Conservation (phyloP, 257 asterid species). For the Gentiana macrophylla region DNA sequence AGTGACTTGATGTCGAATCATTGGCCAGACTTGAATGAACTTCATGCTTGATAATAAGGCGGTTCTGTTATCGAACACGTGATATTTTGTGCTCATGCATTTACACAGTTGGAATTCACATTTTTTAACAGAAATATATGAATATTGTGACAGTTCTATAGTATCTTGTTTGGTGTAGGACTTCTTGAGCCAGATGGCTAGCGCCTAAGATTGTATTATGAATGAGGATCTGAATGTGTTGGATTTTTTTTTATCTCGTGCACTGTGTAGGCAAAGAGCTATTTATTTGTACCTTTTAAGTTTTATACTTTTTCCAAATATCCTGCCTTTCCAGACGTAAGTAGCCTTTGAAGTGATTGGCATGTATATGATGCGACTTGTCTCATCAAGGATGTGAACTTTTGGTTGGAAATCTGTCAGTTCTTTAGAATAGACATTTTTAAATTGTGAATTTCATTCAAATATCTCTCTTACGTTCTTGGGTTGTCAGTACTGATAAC, state of each 20-base stretch:
- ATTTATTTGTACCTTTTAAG: too few relatives aligned
- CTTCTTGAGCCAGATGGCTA: neutral
- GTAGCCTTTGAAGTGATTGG: neutral
- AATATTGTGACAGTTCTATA: too few relatives aligned
- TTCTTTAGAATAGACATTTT: neutral
- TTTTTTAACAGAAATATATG: too few relatives aligned
- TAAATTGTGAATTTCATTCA: neutral
- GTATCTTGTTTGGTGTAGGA: too few relatives aligned
- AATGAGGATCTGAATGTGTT: neutral
- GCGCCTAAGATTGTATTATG: neutral
- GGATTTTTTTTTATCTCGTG: neutral
- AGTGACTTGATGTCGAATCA: too few relatives aligned
- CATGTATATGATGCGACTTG: neutral
- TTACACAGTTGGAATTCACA: too few relatives aligned
- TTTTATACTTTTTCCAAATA: neutral
- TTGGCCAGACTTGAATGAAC: too few relatives aligned
- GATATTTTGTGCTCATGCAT: too few relatives aligned
- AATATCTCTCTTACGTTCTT: neutral
- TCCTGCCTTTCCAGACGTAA: neutral
- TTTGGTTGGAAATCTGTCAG: neutral
- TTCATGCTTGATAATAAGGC: too few relatives aligned
- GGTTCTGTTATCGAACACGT: too few relatives aligned
- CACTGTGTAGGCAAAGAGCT: neutral
- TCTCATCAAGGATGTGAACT: neutral
- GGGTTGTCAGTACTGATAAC: neutral